phyloP scores from a whole-genome alignment of 306 rosid species.

The Quercus gilva region DNA sequence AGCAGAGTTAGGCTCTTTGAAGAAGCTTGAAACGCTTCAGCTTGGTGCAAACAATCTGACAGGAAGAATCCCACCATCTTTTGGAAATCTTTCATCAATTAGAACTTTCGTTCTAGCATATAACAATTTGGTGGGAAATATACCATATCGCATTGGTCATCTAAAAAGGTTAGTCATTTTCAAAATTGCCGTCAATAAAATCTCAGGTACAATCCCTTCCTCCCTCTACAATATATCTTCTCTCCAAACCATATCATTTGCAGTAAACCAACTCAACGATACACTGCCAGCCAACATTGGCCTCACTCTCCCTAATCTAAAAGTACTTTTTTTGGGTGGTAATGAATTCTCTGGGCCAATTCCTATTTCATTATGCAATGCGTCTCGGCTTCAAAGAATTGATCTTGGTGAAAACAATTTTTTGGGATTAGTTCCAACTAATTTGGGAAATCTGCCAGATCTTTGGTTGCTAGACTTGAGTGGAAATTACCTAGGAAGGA shows the following conservation, averaged over 20 bases:
- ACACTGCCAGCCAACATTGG: background rate
- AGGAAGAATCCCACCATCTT: conserved; percentile 13
- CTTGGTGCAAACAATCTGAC: background rate
- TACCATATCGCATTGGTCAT: conserved; percentile 7
- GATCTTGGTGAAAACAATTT: background rate
- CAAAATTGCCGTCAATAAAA: background rate
- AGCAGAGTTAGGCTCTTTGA: background rate
- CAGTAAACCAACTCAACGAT: background rate
- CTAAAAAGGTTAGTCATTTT: background rate
- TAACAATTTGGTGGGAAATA: background rate
- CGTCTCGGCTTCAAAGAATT: background rate
- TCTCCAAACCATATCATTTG: fast-evolving
- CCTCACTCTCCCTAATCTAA: conserved; percentile 2
- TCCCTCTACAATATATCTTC: no score
- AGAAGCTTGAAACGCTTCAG: background rate
- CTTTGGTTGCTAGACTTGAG: background rate
- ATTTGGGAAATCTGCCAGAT: background rate
- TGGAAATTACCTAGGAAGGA: background rate
- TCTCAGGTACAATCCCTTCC: background rate
- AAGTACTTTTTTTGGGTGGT: background rate
- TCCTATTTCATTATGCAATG: background rate
- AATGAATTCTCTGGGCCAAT: conserved; percentile 11
- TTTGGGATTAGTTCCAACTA: conserved; percentile 3
- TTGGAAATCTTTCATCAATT: conserved; percentile 17
- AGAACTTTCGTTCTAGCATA: fast-evolving